Percentiles rank a stretch among this genome's conserved stretches.
Evolutionary conservation across 2,329 filamentous ascomycete genomes (phyloP).

Genomic region (Scedosporium dehoogii): DNA sequence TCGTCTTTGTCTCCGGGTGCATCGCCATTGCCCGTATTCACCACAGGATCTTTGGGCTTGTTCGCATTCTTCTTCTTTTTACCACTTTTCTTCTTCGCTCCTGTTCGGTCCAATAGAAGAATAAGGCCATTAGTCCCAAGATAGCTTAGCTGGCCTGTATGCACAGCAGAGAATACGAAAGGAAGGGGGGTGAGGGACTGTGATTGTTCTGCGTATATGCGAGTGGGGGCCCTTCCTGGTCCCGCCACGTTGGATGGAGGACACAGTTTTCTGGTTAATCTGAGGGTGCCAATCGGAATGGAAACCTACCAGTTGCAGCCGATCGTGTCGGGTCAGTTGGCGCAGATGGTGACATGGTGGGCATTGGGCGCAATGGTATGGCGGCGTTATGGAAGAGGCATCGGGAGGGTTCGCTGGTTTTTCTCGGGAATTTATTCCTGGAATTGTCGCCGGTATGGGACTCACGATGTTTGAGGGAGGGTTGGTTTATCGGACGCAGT

Average conservation of each 20-base stretch:
- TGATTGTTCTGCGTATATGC: background rate
- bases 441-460: background rate
- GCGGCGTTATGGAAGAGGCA: slow-evolving; percentile 14
- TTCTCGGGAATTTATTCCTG: no score
- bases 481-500: background rate
- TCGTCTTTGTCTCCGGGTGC: slow-evolving; percentile 25
- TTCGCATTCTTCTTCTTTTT: slow-evolving; percentile 49
- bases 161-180: background rate
- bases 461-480: background rate
- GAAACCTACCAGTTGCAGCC: slow-evolving; percentile 9
- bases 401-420: slow-evolving; percentile 9
- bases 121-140: slow-evolving; percentile 1
- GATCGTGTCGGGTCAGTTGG: slow-evolving; percentile 24
- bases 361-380: slow-evolving; percentile 8
- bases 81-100: slow-evolving; percentile 44
- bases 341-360: slow-evolving; percentile 29
- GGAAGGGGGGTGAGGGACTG: background rate
- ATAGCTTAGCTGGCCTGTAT: background rate
- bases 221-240: background rate
- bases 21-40: slow-evolving; percentile 23
- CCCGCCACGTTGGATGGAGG: slow-evolving; percentile 5
- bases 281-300: background rate
- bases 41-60: slow-evolving; percentile 31
- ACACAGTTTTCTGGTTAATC: background rate
- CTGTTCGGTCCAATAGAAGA: slow-evolving; percentile 4